phyloP scores from a whole-genome alignment of 192 early-diverging fungal species.

The Haplosporangium gracile region DNA sequence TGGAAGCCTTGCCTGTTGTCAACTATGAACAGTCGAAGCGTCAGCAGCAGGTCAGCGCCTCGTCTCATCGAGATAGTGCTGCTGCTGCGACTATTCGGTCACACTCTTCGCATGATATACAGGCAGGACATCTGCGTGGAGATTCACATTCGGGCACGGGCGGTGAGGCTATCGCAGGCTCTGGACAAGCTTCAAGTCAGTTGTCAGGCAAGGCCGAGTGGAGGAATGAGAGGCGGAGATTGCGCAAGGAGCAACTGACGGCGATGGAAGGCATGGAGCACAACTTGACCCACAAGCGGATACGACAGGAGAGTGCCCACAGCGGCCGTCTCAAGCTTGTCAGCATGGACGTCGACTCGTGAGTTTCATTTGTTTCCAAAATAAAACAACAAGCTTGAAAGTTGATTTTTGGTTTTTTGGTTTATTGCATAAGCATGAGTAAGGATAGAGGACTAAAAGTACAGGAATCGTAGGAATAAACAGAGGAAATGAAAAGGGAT shows the following conservation, averaged over 20 bases:
- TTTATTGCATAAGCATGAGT: not conserved
- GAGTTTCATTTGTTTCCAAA: not conserved
- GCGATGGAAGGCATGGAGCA: conserved; percentile 38
- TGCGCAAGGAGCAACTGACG: conserved; percentile 29
- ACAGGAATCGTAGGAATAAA: not conserved
- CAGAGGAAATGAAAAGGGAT: not conserved
- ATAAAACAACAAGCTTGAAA: not conserved
- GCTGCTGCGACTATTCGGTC: not conserved
- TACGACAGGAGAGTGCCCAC: conserved; percentile 31
- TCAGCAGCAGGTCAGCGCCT: conserved; percentile 23
- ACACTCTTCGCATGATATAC: conserved; percentile 11
- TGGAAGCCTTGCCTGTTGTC: conserved; percentile 49
- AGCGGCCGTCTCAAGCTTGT: conserved; percentile 23
- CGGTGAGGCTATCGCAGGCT: not conserved
- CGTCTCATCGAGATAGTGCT: conserved; percentile 15
- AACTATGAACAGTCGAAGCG: conserved; percentile 44
- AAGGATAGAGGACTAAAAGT: not conserved
- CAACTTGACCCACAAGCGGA: conserved; percentile 31
- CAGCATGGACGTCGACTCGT: conserved; percentile 46
- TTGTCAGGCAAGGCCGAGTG: conserved; percentile 25
- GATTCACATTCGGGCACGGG: conserved; percentile 7
- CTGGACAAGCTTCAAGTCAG: not conserved
- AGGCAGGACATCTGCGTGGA: conserved; percentile 15
- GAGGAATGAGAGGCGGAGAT: conserved; percentile 40
- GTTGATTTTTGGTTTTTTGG: not conserved